Evolutionary conservation across 2,329 filamentous ascomycete species (phyloP), one percentile per base, ranked within the genome.

Genomic region (Aurifilum marmelostoma): DNA sequence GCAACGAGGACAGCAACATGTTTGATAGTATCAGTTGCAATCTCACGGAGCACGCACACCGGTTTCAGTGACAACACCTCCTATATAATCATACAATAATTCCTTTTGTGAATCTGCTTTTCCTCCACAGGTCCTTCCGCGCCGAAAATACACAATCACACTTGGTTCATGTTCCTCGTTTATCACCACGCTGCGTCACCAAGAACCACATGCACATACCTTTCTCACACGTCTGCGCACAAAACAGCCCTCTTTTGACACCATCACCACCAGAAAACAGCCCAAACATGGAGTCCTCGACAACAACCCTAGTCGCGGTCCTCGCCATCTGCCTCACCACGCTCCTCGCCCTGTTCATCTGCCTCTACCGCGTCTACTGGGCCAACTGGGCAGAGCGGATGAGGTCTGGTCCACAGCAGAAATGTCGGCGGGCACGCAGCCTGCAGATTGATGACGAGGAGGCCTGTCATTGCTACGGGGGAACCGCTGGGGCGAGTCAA

Each of bases 281-380:
- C 34, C 34, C 34, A 34, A 47, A n/a, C 18, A 65, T 65, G 63
- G 50, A 29, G 2, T 18, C 63, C 50, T 54, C 63, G 7, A 41
- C 63, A 43, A 56, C 63, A 11, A 65, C 50, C 32, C 63, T 65
- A 12, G 47, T 65, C 9, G n/a, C 24, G 24, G 27, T 56, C 6
- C 63, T 65, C 63, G 32, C 37, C 32, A 5, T 37, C 63, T 56
- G 47, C 50, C 32, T 58, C 63, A 32, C 43, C 50, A 37, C 50
- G 47, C 27, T 65, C 63, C 47, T 65, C 12, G 29, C n/a, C 18
- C n/a, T 65, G 34, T 29, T 56, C 34, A 6, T n/a, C 63, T 27
- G 39, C 32, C 63, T 65, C 63, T 65, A 65, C 34, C 37, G 63
- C 21, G 21, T 37, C 50, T 65, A 56, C 63, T 65, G 63, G 63